Evolutionary conservation across 2,329 filamentous ascomycete species (phyloP), one percentile per base, ranked within the genome.

Genomic region (Coniella lustricola): DNA sequence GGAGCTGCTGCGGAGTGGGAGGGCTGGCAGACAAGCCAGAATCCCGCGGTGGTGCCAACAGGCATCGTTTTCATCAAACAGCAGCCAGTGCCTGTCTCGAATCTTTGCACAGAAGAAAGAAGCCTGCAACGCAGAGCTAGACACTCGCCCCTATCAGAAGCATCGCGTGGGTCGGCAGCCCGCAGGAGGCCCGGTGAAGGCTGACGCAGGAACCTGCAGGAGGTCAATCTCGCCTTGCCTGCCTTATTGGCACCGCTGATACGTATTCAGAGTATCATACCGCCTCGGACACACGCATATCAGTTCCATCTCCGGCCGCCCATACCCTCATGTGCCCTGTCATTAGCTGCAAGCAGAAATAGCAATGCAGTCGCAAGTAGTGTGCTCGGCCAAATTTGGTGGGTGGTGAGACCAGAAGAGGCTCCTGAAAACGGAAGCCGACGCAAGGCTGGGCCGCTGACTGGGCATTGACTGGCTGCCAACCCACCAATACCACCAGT

Each of bases 171-270:
- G 21, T 46, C 50, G 50, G 41, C 46, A 41, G 42, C 42, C 18
- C n/a, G 18, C 38, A 40, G 17, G 18, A 4, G 22, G 40, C 46
- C 36, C 34, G 25, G 25, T 21, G 22, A 21, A 49, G 40, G 39
- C 39, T 46, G 34, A 52, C 39, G 47, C 50, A 50, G 44, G 50
- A 52, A 50, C 50, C 41, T 52, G 48, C 47, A 52, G 47, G 44
- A 12, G 38, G 38, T 39, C 47, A 38, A 52, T 50, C 49, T 49
- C 50, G 18, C 32, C 40, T 45, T 18, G 42, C 50, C 41, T 47
- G 38, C 50, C 47, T 43, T 16, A 44, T 34, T 32, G 20, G 40
- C 34, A 38, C 32, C 25, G 25, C 25, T 29, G 25, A 29, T 29
- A 29, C 25, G 10, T 29, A 29, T 10, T 29, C 25, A 10, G 25